phyloP scores from a whole-genome alignment of 352 stramenopile genomes.

The Pythium phragmitis region DNA sequence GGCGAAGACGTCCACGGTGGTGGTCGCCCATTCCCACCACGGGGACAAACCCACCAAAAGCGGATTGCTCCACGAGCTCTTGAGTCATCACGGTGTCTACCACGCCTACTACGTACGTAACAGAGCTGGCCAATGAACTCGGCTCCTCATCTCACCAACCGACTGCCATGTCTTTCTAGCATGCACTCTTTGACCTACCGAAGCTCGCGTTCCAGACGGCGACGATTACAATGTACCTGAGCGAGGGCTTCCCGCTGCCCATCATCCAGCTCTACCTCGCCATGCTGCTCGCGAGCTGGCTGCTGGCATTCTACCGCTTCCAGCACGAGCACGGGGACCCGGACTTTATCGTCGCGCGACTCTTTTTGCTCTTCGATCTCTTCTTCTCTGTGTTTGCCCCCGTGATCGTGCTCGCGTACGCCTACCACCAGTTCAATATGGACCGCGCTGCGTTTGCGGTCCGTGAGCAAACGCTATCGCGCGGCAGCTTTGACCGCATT shows the following conservation, averaged over 20 bases:
- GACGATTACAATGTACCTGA: conserved; percentile 23
- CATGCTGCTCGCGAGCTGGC: conserved; percentile 25
- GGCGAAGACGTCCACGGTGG: neutral
- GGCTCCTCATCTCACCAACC: neutral
- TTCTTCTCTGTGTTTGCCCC: conserved; percentile 38
- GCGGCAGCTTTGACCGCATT: conserved; percentile 21
- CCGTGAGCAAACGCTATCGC: conserved; percentile 11
- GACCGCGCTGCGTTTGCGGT: conserved; percentile 24
- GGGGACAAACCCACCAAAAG: neutral
- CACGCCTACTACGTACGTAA: conserved; percentile 24
- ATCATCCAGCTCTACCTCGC: conserved; percentile 29
- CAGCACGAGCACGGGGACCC: conserved; percentile 17
- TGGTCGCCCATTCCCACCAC: neutral
- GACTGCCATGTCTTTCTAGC: conserved; percentile 8
- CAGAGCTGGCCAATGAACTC: too few relatives aligned
- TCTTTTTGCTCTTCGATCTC: conserved; percentile 32
- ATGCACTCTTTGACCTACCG: conserved; percentile 22
- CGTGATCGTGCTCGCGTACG: conserved; percentile 25
- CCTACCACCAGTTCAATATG: conserved; percentile 29
- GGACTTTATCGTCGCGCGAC: conserved; percentile 17
- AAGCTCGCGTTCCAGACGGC: conserved; percentile 20
- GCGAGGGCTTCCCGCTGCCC: conserved; percentile 28
- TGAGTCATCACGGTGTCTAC: conserved; percentile 10
- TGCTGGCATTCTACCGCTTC: conserved; percentile 35
- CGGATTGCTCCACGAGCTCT: conserved; percentile 8